phyloP scores from a whole-genome alignment of 768 basidiomycete genomes.

The Termitomyces heimii region DNA sequence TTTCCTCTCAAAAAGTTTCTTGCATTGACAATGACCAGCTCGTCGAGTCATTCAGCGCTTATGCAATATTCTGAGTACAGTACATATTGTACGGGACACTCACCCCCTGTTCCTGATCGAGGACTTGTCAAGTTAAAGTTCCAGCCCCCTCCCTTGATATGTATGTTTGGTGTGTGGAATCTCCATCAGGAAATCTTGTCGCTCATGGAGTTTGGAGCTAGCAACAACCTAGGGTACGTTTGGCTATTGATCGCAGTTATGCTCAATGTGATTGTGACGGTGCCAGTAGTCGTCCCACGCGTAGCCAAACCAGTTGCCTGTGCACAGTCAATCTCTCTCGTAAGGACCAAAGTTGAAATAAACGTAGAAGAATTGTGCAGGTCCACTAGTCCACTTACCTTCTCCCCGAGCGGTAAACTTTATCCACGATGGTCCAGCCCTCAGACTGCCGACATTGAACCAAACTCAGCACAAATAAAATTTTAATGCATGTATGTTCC shows the following conservation, averaged over 20 bases:
- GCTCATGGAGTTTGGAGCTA: neutral
- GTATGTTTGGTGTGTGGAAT: conserved; percentile 2
- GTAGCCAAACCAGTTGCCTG: neutral
- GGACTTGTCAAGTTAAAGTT: neutral
- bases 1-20: neutral
- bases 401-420: neutral
- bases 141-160: conserved; percentile 7
- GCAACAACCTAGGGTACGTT: conserved; percentile 1
- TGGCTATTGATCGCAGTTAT: neutral
- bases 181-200: conserved; percentile 14
- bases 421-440: neutral
- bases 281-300: neutral
- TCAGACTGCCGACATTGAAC: neutral
- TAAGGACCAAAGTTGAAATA: neutral
- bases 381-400: neutral
- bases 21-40: neutral
- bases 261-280: neutral
- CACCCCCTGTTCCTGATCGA: conserved; percentile 12
- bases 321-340: neutral
- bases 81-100: conserved; percentile 2
- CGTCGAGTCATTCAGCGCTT: neutral
- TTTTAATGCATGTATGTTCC: neutral
- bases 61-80: neutral
- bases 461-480: neutral
- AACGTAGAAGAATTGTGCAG: neutral